Base-by-base conservation (phyloP, 208 protist species). In the Naegleria fowleri region DNA sequence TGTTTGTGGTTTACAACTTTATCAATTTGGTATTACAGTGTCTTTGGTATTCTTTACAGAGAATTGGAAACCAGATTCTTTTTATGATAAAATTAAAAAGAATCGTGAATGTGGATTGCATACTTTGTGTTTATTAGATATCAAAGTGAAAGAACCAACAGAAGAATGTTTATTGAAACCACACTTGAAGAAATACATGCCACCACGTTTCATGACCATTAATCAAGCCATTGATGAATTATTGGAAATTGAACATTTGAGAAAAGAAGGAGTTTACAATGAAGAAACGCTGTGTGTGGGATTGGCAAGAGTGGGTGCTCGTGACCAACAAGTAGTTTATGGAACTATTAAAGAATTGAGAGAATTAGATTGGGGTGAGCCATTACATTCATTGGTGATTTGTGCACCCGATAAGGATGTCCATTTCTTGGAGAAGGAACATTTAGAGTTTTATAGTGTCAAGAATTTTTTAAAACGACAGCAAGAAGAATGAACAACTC, bases 81-180 rank as follows among this genome's bases (percentile, higher is more conserved):
- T 98, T 94, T 99, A 99, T 92, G 95, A 98, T 43, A 97, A 98
- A 88, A 96, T 99, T 52, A 93, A 93, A 83, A 92, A 92, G 58
- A 99, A 99, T 94, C 84, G 91, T 22, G 79, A 89, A 6, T 88
- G 91, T 83, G 98, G 98, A 29, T 92, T 99, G 41, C 99, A 99
- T 94, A 99, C 99, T 6, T 94, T 99, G 5, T 97, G 98, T 19
- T 93, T 99, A 9, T 94, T 99, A n/a, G 98, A 99, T 94, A 99
- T 99, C 92, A 99, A 99, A 93, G 98, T 99, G 7, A 99, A 99
- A 92, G 98, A 99, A 94, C 96, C 98, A 76, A 98, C 95, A 33
- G 93, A 98, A 76, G 98, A 99, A 91, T 98, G 99, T 92, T 90
- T 99, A 67, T 96, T 98, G 5, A 95, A 96, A 88, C 97, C 95